Conservation (phyloP, 164 flowering plant species). For the Kingdonia uniflora region DNA sequence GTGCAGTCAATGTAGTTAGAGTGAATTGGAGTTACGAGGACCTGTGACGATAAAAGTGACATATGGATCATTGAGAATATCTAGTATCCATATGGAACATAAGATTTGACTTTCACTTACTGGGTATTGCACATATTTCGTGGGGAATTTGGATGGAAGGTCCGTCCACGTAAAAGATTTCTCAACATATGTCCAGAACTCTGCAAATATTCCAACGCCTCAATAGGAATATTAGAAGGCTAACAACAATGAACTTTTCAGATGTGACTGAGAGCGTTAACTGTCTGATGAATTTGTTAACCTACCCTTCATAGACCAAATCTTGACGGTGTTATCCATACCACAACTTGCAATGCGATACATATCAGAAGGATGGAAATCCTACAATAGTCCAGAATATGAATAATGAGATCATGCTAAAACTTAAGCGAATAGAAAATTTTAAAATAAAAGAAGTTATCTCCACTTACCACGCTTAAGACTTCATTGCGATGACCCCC, state of each 20-base stretch:
- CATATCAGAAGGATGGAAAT: slow-evolving; percentile 95
- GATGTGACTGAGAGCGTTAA: too few relatives aligned
- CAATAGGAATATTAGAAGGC: slow-evolving; percentile 1
- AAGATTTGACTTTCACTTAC: slow-evolving; percentile 37
- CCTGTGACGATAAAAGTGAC: slow-evolving; percentile 29
- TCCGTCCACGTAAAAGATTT: slow-evolving; percentile 97
- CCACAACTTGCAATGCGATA: slow-evolving; percentile 97
- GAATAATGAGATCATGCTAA: neutral
- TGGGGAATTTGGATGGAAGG: slow-evolving; percentile 96
- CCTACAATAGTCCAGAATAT: slow-evolving; percentile 30
- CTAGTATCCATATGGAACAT: neutral
- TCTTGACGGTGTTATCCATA: slow-evolving; percentile 98
- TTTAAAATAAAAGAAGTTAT: neutral
- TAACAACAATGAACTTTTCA: neutral
- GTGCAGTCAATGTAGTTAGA: slow-evolving; percentile 95
- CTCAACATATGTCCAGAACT: slow-evolving; percentile 96
- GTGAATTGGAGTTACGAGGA: slow-evolving; percentile 80
- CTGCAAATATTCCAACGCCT: slow-evolving; percentile 27
- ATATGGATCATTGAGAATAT: neutral
- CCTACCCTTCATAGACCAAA: slow-evolving; percentile 98
- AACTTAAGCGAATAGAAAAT: neutral
- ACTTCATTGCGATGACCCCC: slow-evolving; percentile 99
- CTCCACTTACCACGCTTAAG: slow-evolving; percentile 72
- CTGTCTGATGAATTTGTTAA: neutral
- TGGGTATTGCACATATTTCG: slow-evolving; percentile 96